These are phyloP conservation scores for Podila clonocystis DNA, from an alignment of 192 early-diverging fungal species.

Conservation along the genomic window DNA sequence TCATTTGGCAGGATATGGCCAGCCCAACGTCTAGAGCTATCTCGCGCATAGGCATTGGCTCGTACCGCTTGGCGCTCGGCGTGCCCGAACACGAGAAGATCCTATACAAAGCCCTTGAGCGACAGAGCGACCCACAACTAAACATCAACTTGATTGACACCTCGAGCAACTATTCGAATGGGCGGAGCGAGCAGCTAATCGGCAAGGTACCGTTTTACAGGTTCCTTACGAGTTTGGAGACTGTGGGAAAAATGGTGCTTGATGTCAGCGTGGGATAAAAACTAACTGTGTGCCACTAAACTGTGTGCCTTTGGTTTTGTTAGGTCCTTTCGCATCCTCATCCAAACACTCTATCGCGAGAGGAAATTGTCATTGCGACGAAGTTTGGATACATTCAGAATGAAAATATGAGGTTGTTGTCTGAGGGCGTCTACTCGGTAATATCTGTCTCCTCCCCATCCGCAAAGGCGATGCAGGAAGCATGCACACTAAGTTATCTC, in stretches of 20 bases:
- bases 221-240: background rate
- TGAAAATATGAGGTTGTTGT: slow-evolving; percentile 40
- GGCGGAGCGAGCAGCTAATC: slow-evolving; percentile 44
- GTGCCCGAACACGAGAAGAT: slow-evolving; percentile 35
- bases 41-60: slow-evolving; percentile 46
- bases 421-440: slow-evolving; percentile 42
- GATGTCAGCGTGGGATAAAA: background rate
- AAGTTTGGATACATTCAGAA: slow-evolving; percentile 54
- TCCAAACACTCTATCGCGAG: slow-evolving; percentile 27
- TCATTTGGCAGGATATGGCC: background rate
- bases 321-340: slow-evolving; percentile 35
- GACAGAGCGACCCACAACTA: slow-evolving; percentile 30
- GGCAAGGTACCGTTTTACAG: slow-evolving; percentile 28
- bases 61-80: slow-evolving; percentile 34
- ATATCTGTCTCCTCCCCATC: background rate
- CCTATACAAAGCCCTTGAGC: slow-evolving; percentile 38
- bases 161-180: slow-evolving; percentile 46
- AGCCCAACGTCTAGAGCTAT: slow-evolving; percentile 78
- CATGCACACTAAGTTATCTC: background rate
- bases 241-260: background rate
- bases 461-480: background rate
- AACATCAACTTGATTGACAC: slow-evolving; percentile 55
- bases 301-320: background rate
- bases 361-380: slow-evolving; percentile 39
- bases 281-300: background rate